Percentiles rank a stretch among this genome's conserved stretches.
These are phyloP conservation scores for Sarocladium strictum DNA, from an alignment of 2,329 filamentous ascomycete genomes.

Conservation along the genomic window DNA sequence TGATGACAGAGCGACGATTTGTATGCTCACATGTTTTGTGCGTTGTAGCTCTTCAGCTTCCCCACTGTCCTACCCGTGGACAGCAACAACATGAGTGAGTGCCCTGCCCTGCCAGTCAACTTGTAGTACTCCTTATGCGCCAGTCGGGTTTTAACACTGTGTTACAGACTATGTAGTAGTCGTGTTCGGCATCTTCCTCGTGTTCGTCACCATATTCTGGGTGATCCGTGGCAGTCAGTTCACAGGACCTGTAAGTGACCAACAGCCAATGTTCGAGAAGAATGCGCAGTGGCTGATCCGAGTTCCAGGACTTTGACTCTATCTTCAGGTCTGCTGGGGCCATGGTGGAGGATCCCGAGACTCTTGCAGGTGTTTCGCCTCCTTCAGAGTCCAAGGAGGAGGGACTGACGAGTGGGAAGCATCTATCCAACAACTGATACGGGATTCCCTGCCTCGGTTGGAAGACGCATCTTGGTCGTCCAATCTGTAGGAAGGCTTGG, in stretches of 20 bases:
- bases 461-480: not conserved
- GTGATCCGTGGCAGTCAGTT: not conserved
- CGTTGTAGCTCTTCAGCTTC: constrained; percentile 10
- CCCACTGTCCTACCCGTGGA: constrained; percentile 6
- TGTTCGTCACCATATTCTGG: constrained; percentile 9
- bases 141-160: too few species aligned
- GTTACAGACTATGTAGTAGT: constrained; percentile 7
- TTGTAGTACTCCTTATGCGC: too few species aligned
- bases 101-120: too few species aligned
- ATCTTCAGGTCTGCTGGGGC: not conserved
- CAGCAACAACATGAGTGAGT: constrained; percentile 9
- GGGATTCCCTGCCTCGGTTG: too few species aligned
- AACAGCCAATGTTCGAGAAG: too few species aligned
- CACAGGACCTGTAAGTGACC: constrained; percentile 8
- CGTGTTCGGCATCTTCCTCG: constrained; percentile 10
- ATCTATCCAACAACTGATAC: not conserved
- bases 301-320: constrained; percentile 1
- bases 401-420: not conserved
- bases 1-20: too few species aligned
- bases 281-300: too few species aligned
- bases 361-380: not conserved
- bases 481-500: too few species aligned
- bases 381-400: not conserved
- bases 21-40: too few species aligned
- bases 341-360: not conserved